Conservation (phyloP, 768 basidiomycete species). For the Dentipellis sp. region DNA sequence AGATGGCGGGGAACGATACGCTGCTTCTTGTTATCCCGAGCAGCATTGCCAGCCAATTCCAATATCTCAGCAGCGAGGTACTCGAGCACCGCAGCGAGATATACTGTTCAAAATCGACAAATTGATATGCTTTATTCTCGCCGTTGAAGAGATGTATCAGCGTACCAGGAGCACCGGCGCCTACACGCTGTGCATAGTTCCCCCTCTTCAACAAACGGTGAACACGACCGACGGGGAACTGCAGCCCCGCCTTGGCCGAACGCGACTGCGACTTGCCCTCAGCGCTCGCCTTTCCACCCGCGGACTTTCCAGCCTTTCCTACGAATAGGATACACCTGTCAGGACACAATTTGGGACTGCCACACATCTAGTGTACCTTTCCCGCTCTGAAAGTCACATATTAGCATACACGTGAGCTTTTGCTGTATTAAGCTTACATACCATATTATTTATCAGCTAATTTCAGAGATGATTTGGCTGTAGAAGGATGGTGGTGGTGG, state of each 20-base stretch:
- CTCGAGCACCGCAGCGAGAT: constrained; percentile 86
- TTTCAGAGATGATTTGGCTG: background rate
- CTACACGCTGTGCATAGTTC: constrained; percentile 81
- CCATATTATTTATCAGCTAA: constrained; percentile 3
- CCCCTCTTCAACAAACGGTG: constrained; percentile 83
- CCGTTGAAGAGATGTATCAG: constrained; percentile 1
- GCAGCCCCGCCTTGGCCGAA: constrained; percentile 68
- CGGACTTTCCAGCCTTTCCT: constrained; percentile 36
- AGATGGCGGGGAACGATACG: constrained; percentile 93
- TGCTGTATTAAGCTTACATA: background rate
- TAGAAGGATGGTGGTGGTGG: constrained; percentile 2
- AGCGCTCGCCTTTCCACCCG: constrained; percentile 28
- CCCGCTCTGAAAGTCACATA: constrained; percentile 5
- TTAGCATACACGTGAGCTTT: background rate
- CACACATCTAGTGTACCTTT: constrained; percentile 6
- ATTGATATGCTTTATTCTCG: background rate
- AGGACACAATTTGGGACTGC: background rate
- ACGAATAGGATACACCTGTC: too few species aligned
- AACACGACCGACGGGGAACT: constrained; percentile 90
- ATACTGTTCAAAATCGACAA: constrained; percentile 38
- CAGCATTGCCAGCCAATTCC: constrained; percentile 84
- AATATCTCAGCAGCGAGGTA: constrained; percentile 92
- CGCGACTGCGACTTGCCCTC: constrained; percentile 55
- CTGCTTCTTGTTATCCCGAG: constrained; percentile 79
- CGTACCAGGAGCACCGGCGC: constrained; percentile 77